phyloP scores from a whole-genome alignment of 306 rosid species.

The Delonix regia region DNA sequence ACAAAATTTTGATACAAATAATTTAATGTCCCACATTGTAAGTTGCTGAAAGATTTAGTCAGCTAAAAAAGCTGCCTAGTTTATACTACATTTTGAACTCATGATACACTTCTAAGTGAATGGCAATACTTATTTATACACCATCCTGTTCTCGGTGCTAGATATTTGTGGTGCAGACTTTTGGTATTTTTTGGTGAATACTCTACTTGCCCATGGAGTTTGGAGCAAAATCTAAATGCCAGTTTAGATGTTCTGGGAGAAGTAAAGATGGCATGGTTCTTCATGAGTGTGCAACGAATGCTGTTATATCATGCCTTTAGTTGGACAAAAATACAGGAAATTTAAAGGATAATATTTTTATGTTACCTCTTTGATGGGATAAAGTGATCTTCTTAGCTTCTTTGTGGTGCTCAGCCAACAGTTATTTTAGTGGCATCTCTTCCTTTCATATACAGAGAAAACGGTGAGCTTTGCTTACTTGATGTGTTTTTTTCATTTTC shows the following conservation, averaged over 20 bases:
- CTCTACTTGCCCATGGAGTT: slow-evolving; percentile 15
- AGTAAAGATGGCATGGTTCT: slow-evolving; percentile 22
- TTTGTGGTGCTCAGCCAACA: slow-evolving; percentile 8
- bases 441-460: background rate
- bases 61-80: slow-evolving; percentile 3
- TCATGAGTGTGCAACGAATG: slow-evolving; percentile 12
- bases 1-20: background rate
- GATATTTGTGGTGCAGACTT: background rate
- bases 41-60: slow-evolving; percentile 3
- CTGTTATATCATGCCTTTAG: background rate
- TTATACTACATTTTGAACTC: background rate
- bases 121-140: background rate
- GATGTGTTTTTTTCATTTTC: slow-evolving; percentile 26
- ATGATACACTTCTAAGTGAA: background rate
- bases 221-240: slow-evolving; percentile 11
- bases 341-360: background rate
- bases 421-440: slow-evolving; percentile 7
- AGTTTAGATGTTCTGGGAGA: slow-evolving; percentile 14
- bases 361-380: background rate
- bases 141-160: background rate
- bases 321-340: background rate
- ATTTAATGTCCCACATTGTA: background rate
- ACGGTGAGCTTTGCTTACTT: slow-evolving; percentile 1
- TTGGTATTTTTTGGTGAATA: background rate
- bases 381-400: slow-evolving; percentile 10